Evolutionary conservation across 2,329 filamentous ascomycete species (phyloP), one percentile per base, ranked within the genome.

Genomic region (Trichoderma arundinaceum): DNA sequence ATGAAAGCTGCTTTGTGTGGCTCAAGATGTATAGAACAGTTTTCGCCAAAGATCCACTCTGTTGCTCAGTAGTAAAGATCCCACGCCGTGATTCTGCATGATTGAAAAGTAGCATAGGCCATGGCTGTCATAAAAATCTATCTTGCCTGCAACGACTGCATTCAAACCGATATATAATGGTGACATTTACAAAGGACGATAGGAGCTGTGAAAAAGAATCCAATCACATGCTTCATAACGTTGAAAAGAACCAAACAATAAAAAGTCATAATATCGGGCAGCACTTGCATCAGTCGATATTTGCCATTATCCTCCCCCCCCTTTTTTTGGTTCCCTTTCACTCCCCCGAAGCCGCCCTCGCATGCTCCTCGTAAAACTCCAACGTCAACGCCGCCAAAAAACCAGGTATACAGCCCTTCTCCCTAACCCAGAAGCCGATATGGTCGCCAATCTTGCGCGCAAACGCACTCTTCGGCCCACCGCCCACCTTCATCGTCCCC

Each of bases 401-500:
- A 64, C 94, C 94, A 4, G 94, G 94, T 69, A 98, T 96, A 76
- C 94, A 94, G 53, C 93, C 94, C 80, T 93, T 88, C 72, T 95
- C 93, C 73, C 96, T 87, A 1, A 98, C 94, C 94, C 95, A 99
- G 77, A 97, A 98, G 69, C 92, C 90, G 73, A 97, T 94, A 76
- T 94, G 87, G 73, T 92, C 90, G 69, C 86, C 86, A 69, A 99
- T 97, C 77, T 93, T 90, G 64, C 86, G 81, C 1, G 94, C 95
- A 78, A 99, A 99, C 12, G 88, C 84, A 74, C 92, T 96, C 74
- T 91, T 86, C 1, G 93, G 92, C 0, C 95, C 95, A 1, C 95
- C 95, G 39, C 90, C 92, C 65, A 99, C 91, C 83, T 99, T 99
- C 95, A 99, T 99, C 1, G 94, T 97, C 7, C 94, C 95, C 66